Base-by-base conservation (phyloP, 805 yeast genomes). In the Nakazawaea populi region DNA sequence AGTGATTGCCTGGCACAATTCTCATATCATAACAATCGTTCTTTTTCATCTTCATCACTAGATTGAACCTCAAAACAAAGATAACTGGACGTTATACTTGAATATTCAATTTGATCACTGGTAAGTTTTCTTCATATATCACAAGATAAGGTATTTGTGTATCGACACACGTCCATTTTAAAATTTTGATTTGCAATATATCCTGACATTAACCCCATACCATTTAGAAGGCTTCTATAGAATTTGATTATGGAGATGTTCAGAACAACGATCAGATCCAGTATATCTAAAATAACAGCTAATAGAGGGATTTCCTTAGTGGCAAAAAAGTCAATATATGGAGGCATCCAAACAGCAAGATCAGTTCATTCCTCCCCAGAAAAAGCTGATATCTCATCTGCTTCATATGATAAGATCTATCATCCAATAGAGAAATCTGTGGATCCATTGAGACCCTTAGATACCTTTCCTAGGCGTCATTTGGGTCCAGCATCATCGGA, bases 381-480 rank as follows among this genome's bases (percentile, higher is more conserved):
- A 3, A 68, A 66, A 42, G 80, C 84, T 28, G 76, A 81, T 56
- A 74, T 85, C 9, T 77, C 85, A 12, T 75, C 84, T n/a, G 66
- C 67, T 2, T 70, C 75, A 55, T 85, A 81, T 60, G 62, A 63
- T 2, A 57, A 66, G 34, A 68, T 83, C 6, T 80, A 75, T 58
- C 68, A 72, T 52, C 76, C 82, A 7, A 62, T 71, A 28, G 44
- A 18, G 12, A 4, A 14, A 7, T 35, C 53, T 10, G 4, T 18
- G 11, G 40, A 27, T 12, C 44, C 47, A 8, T 31, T 42, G 40
- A 38, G 29, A 10, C 58, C 79, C 3, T 73, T 88, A 52, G 99
- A 94, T 64, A 84, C 94, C 1, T 94, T 92, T 67, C 79, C 87
- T 46, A 80, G 95, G 62, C 87, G 98, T 60, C 99, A 94, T 68